Evolutionary conservation across 1,284 basidiomycete species (phyloP).

Genomic region (Filobasidium uniguttulatum): DNA sequence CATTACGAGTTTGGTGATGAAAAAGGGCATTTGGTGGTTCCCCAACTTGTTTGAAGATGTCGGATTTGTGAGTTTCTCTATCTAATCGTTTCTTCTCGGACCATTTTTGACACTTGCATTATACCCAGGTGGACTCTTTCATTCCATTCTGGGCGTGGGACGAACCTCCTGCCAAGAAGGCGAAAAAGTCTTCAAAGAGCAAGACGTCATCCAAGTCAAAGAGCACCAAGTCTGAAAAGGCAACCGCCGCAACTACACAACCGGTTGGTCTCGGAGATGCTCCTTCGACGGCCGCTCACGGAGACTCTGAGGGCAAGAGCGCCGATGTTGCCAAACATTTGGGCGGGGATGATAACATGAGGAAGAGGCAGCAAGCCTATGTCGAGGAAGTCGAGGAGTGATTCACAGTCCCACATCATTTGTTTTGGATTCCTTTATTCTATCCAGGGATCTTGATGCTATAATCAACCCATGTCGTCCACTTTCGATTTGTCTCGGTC

Average conservation of each 20-base stretch:
- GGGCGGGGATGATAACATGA: conserved; percentile 11
- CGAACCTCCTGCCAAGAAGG: conserved; percentile 42
- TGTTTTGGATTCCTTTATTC: no score
- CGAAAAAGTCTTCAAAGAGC: conserved; percentile 10
- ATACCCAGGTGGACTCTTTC: conserved; percentile 77
- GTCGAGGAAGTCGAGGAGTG: conserved; percentile 16
- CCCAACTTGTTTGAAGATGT: conserved; percentile 97
- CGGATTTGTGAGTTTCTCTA: conserved; percentile 68
- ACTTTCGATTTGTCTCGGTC: no score
- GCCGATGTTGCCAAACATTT: conserved; percentile 2
- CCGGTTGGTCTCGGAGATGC: conserved; percentile 4
- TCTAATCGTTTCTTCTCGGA: background rate
- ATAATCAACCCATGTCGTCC: no score
- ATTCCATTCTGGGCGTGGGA: conserved; percentile 98
- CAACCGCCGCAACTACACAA: background rate
- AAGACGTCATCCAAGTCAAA: conserved; percentile 9
- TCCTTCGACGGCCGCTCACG: conserved; percentile 3
- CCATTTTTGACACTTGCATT: background rate
- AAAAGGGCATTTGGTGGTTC: conserved; percentile 97
- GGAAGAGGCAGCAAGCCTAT: conserved; percentile 16
- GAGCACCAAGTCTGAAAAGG: background rate
- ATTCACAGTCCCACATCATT: no score
- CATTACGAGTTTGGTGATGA: conserved; percentile 70
- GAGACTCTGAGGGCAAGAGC: background rate
- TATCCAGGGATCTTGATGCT: no score